Evolutionary conservation across 2,329 filamentous ascomycete genomes (phyloP), one percentile per base, ranked within the genome.

Genomic region (Diaporthe humulicola): DNA sequence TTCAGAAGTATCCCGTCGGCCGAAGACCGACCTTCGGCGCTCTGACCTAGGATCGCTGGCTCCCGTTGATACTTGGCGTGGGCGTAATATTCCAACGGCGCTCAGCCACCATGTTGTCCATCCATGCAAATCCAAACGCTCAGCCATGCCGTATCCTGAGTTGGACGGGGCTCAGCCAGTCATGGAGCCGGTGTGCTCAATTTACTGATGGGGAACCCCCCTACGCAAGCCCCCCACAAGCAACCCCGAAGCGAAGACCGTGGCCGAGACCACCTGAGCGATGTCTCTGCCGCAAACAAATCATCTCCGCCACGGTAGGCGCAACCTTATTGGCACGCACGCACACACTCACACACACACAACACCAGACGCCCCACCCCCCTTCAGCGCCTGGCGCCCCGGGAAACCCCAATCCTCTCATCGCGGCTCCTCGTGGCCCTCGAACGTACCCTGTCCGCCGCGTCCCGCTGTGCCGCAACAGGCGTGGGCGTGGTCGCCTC

Each of bases 351-450:
- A 14, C 9, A 36, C 12, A 58, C 56, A 30, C 19, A 6, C 6
- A 17, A 15, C 15, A 25, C 25, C n/a, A n/a, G n/a, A 28, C 17
- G 40, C 40, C 3, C 70, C 48, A 36, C 56, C 75, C 74, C 76
- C 14, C 64, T 19, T 54, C 58, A 78, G 33, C 78, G 77, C 69
- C 77, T 69, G 69, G 70, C 54, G 36, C 78, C 77, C 56, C 79
- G 77, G 12, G 76, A 73, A 2, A 80, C 73, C 25, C 80, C 80
- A 9, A 81, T 78, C 70, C 82, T 77, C 78, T 83, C 82, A 57
- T 83, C 82, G 40, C 81, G 77, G 22, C 77, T 81, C 74, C 81
- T 77, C 64, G 80, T 81, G 19, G 72, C 71, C 73, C 81, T 75
- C 52, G 76, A 77, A 50, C 72, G 67, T 10, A 30, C 66, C 36